Evolutionary conservation across 2,329 filamentous ascomycete genomes (phyloP).

Genomic region (Tolypocladium sp.): DNA sequence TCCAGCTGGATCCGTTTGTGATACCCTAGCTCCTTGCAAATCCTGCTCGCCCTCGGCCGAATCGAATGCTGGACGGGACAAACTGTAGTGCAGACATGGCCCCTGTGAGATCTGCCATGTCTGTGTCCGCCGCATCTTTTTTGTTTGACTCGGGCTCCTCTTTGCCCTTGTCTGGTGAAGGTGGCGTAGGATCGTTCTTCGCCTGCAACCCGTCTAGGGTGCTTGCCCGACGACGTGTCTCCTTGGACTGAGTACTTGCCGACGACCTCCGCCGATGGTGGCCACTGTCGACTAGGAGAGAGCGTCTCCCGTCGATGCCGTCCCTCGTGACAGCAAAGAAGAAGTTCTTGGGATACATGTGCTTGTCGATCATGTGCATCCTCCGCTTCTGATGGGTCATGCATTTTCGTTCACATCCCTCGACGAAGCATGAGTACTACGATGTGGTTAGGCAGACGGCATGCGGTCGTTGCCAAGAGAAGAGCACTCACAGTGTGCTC

Average conservation of each 20-base stretch:
- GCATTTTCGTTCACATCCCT: slow-evolving; percentile 79
- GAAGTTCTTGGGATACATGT: slow-evolving; percentile 81
- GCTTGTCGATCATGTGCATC: slow-evolving; percentile 88
- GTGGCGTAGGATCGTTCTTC: slow-evolving; percentile 9
- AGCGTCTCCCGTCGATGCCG: slow-evolving; percentile 78
- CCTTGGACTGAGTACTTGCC: slow-evolving; percentile 23
- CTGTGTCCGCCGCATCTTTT: slow-evolving; percentile 28
- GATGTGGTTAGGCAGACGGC: neutral
- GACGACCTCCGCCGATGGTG: slow-evolving; percentile 41
- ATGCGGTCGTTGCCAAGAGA: neutral
- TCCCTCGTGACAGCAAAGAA: slow-evolving; percentile 81
- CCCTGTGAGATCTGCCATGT: slow-evolving; percentile 54
- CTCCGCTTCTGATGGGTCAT: slow-evolving; percentile 74
- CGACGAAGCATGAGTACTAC: slow-evolving; percentile 82
- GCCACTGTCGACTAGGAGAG: slow-evolving; percentile 58
- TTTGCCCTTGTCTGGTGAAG: slow-evolving; percentile 6
- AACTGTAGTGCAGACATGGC: slow-evolving; percentile 67
- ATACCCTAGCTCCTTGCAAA: slow-evolving; percentile 36
- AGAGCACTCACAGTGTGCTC: slow-evolving; percentile 66
- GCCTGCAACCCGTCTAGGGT: slow-evolving; percentile 15
- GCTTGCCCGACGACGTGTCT: slow-evolving; percentile 21
- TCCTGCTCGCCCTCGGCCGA: slow-evolving; percentile 49
- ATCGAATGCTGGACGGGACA: slow-evolving; percentile 57
- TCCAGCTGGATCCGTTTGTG: slow-evolving; percentile 11
- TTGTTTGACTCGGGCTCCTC: slow-evolving; percentile 5